Conservation (phyloP, 2,329 filamentous ascomycete species). For the Ascochyta pisi region DNA sequence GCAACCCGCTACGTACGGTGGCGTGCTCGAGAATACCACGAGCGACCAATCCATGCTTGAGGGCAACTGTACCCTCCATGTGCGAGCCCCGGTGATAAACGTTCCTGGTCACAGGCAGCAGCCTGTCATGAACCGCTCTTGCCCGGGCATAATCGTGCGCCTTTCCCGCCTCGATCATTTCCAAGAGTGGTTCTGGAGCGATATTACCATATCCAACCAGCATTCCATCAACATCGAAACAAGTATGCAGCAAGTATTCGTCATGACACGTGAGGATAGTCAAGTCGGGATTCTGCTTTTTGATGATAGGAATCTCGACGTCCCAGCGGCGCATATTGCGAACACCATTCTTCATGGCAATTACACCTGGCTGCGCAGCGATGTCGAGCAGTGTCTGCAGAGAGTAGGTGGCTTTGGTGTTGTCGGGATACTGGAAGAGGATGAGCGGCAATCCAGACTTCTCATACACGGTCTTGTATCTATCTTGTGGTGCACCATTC, state of each 20-base stretch:
- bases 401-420: conserved; percentile 61
- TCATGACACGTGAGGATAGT: conserved; percentile 62
- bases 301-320: conserved; percentile 62
- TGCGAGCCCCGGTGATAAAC: conserved; percentile 63
- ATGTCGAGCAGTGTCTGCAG: conserved; percentile 62
- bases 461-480: conserved; percentile 60
- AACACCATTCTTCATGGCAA: conserved; percentile 65
- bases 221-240: conserved; percentile 61
- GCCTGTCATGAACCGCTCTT: conserved; percentile 58
- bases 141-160: conserved; percentile 58
- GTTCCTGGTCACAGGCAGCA: conserved; percentile 61
- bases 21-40: conserved; percentile 59
- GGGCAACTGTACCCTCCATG: conserved; percentile 61
- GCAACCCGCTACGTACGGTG: conserved; percentile 58
- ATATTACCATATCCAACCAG: conserved; percentile 63
- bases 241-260: conserved; percentile 61
- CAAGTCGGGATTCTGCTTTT: conserved; percentile 56
- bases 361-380: conserved; percentile 59
- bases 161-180: conserved; percentile 61
- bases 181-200: conserved; percentile 58
- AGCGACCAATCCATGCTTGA: conserved; percentile 61
- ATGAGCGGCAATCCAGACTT: conserved; percentile 59
- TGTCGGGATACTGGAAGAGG: conserved; percentile 62
- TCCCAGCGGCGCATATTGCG: conserved; percentile 66
- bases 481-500: conserved; percentile 60